Conservation (phyloP, 495 filamentous ascomycete species). For the Geopyxis carbonaria region DNA sequence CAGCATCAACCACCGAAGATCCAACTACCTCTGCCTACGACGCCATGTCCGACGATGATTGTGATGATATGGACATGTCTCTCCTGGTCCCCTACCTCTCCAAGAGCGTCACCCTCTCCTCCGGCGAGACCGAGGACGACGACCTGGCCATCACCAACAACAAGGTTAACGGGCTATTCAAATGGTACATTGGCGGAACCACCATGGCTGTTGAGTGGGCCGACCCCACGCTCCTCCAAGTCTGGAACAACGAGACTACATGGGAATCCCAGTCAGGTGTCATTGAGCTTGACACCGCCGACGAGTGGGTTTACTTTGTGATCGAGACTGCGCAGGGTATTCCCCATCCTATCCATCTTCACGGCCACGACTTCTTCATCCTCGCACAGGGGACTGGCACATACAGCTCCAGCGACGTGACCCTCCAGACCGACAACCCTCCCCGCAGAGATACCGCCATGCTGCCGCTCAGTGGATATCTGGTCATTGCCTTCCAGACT, state of each 20-base stretch:
- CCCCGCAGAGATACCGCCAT: slow-evolving; percentile 44
- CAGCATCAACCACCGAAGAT: slow-evolving; percentile 18
- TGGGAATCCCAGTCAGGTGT: slow-evolving; percentile 26
- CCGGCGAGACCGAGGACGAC: slow-evolving; percentile 10
- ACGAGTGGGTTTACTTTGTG: slow-evolving; percentile 36
- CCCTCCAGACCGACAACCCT: slow-evolving; percentile 30
- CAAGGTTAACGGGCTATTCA: slow-evolving; percentile 24
- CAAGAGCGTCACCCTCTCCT: slow-evolving; percentile 24
- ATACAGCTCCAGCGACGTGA: neutral
- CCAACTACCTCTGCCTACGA: slow-evolving; percentile 25
- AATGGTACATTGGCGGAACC: slow-evolving; percentile 30
- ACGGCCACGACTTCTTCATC: slow-evolving; percentile 43
- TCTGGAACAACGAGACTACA: slow-evolving; percentile 25
- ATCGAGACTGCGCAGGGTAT: slow-evolving; percentile 19
- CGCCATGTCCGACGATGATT: slow-evolving; percentile 27
- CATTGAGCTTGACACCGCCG: slow-evolving; percentile 26
- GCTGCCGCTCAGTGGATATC: slow-evolving; percentile 33
- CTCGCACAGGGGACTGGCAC: slow-evolving; percentile 30
- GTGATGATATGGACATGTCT: slow-evolving; percentile 27
- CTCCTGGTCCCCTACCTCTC: slow-evolving; percentile 31
- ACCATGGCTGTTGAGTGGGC: slow-evolving; percentile 31
- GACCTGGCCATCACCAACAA: slow-evolving; percentile 23
- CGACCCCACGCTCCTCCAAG: slow-evolving; percentile 29
- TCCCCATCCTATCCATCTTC: slow-evolving; percentile 35
- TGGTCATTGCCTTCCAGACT: slow-evolving; percentile 39